Base-by-base conservation (phyloP, 352 stramenopile species). In the Phytopythium ostracodes region DNA sequence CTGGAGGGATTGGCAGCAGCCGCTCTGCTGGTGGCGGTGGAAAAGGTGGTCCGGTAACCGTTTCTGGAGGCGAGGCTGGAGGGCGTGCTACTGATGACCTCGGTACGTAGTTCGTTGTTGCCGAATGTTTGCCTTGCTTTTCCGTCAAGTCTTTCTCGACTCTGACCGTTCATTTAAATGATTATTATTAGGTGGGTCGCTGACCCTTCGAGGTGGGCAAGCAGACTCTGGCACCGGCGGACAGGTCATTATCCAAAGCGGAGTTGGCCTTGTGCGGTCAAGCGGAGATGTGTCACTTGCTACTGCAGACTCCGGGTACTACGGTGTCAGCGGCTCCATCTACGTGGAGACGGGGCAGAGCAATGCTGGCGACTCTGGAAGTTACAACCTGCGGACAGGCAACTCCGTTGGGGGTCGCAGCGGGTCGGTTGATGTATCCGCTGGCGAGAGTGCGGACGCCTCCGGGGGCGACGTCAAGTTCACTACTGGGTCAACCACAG, bases 391-490 rank as follows among this genome's bases (percentile, higher is more conserved):
- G 47, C 77, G 65, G 53, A 91, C 81, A 17, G 84, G 84, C 17
- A 78, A 86, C 60, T 84, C 84, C 7, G 63, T 78, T 43, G 65
- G 62, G 64, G 60, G 73, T 36, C 68, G 63, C 55, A 86, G 75
- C 56, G 81, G 81, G 22, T 65, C 61, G 5, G 59, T 87, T 49
- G 60, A 75, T 29, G 59, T 81, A 1, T 74, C 68, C 22, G 85
- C 78, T 51, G 93, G 93, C 29, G 72, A 76, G 27, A 88, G 89
- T 44, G 73, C 63, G 38, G 67, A 68, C 2, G 38, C 66, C 27
- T 84, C 80, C 55, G 92, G 91, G 29, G 91, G 89, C 11, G 72
- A 81, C 55, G 74, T 98, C 22, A 72, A 78, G 22, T 71, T 97
- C 54, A 73, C 60, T 31, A 88, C 73, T 51, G 93, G 91, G 5